Base-by-base conservation (phyloP, 75 land plant species). In the Ceratopteris richardii region DNA sequence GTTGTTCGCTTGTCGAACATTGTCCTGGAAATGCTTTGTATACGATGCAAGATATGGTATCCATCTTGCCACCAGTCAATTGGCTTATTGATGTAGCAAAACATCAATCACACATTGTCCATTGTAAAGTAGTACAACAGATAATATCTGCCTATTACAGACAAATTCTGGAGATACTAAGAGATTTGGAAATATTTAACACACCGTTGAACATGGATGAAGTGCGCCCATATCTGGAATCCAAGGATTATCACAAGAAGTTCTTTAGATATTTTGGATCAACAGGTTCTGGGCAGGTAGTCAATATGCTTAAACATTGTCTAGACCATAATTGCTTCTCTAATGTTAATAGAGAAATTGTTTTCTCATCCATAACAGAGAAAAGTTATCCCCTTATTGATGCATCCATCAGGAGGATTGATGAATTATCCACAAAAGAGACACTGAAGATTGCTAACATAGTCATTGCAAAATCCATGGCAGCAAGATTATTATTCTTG, bases 401-500 rank as follows among this genome's bases (percentile, higher is more conserved):
- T 31, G 44, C 13, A 57, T 65, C 62, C 28, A 14, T 65, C 46
- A 58, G 19, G 48, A 57, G 75, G 19, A 1, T 70, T 13, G 48
- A 61, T 44, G 29, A 11, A 36, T 31, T 22, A 54, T 71, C 75
- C 13, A 36, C 52, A 26, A 29, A 58, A 25, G 64, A 82, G 44
- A 39, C 56, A 39, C 59, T 76, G 28, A 76, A 77, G 23, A 46
- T 69, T 24, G 48, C 59, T 0, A 69, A 66, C 54, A 67, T 60
- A 54, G 40, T 80, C 31, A 47, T 70, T 71, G 80, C 79, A 13
- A 82, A 77, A 37, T 54, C 74, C 42, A 53, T 63, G 10, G 40
- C 82, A 44, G 68, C 64, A 56, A 74, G 66, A 76, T 63, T 80
- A 51, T 55, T 86, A 29, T 44, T 86, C 33, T 78, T 76, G 59